Conservation (phyloP, 75 land plant species). For the Sequoia sempervirens region DNA sequence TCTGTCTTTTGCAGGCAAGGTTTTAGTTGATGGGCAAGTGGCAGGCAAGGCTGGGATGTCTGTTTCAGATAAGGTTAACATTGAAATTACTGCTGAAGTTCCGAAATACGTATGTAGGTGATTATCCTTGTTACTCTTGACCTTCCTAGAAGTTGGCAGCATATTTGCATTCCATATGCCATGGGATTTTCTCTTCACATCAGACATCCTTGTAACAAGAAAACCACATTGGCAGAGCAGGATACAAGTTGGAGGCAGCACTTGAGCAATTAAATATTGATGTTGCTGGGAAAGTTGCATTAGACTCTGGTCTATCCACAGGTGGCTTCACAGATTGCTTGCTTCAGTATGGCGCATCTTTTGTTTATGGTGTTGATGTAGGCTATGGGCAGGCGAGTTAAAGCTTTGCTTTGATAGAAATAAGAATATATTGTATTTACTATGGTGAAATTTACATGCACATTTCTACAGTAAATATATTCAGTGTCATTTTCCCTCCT, state of each 20-base stretch:
- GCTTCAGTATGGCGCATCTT: conserved; percentile 88
- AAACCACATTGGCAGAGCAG: conserved; percentile 60
- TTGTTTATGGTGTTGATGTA: conserved; percentile 96
- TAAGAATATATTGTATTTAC: background rate
- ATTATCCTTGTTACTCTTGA: conserved; percentile 10
- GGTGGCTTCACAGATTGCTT: conserved; percentile 98
- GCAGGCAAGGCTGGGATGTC: conserved; percentile 78
- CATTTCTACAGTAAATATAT: background rate
- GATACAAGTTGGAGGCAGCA: conserved; percentile 94
- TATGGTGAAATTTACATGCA: background rate
- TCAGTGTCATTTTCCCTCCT: background rate
- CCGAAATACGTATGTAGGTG: conserved; percentile 99
- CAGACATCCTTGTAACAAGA: background rate
- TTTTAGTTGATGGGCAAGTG: conserved; percentile 75
- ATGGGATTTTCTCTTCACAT: background rate
- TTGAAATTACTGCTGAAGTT: conserved; percentile 75
- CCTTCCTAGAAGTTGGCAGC: background rate
- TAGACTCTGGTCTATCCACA: conserved; percentile 94
- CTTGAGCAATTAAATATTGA: conserved; percentile 70
- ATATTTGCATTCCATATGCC: conserved; percentile 2
- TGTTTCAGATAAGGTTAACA: conserved; percentile 56
- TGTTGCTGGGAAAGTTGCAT: conserved; percentile 76
- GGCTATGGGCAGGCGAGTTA: conserved; percentile 90
- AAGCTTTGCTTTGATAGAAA: background rate
- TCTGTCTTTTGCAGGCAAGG: conserved; percentile 62